A percentile compares a stretch with the other conserved stretches of the same genome.
These are phyloP conservation scores for Micractinium sp. DNA, from an alignment of 139 green algal species.

Conservation along the genomic window DNA sequence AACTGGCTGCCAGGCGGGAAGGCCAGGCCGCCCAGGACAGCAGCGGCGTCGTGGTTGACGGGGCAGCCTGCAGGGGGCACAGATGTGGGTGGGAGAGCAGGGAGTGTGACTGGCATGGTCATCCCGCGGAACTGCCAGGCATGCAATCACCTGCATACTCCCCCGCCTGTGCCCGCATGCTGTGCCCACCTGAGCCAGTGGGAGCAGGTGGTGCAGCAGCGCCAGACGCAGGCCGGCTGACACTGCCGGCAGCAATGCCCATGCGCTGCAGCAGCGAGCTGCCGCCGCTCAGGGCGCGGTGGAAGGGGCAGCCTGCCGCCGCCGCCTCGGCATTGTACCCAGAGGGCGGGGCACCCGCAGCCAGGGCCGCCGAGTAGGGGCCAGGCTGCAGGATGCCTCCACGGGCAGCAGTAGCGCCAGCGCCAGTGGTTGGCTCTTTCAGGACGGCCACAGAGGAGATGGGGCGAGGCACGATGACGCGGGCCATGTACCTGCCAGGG, in stretches of 20 bases:
- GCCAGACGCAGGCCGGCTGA: neutral
- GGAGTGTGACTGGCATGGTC: neutral
- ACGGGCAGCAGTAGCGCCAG: neutral
- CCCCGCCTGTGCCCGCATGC: neutral
- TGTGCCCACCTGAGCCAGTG: neutral
- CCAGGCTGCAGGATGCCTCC: slow-evolving; percentile 2
- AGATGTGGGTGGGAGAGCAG: neutral
- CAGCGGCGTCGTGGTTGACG: slow-evolving; percentile 15
- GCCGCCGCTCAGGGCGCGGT: slow-evolving; percentile 1
- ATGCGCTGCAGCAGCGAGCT: slow-evolving; percentile 18
- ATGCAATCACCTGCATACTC: neutral
- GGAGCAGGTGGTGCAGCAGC: neutral
- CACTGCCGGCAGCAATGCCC: neutral
- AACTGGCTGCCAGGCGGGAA: slow-evolving; percentile 21
- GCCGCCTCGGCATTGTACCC: neutral
- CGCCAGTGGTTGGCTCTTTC: neutral
- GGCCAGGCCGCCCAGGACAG: slow-evolving; percentile 9
- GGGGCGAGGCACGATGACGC: slow-evolving; percentile 8
- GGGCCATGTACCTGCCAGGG: neutral
- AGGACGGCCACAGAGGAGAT: neutral
- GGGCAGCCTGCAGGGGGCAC: neutral
- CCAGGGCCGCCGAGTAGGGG: neutral
- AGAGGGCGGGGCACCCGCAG: neutral
- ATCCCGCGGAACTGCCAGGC: too few species aligned
- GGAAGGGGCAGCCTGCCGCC: slow-evolving; percentile 10